Conservation (phyloP, 495 filamentous ascomycete species). For the Xylaria venustula region DNA sequence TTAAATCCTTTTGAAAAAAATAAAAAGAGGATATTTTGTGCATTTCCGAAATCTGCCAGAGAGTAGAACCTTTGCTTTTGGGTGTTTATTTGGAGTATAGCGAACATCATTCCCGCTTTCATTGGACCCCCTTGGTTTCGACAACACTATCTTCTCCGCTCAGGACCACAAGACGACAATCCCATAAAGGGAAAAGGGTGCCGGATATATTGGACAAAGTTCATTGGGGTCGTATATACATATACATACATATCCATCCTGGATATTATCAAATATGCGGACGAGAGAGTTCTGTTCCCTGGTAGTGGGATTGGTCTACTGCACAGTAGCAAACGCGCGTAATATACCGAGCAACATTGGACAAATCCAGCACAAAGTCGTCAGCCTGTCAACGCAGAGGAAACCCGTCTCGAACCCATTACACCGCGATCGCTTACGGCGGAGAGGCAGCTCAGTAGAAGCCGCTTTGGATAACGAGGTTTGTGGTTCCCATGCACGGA, state of each 20-base stretch:
- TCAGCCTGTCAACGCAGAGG: slow-evolving; percentile 49
- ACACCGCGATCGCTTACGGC: slow-evolving; percentile 43
- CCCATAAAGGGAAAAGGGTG: background rate
- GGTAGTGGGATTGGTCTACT: background rate
- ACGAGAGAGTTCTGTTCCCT: background rate
- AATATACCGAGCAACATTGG: slow-evolving; percentile 25
- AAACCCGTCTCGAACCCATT: slow-evolving; percentile 38
- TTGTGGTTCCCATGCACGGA: background rate
- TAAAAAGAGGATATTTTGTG: background rate
- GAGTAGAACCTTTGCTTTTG: too few relatives aligned
- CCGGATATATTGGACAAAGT: background rate
- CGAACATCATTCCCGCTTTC: too few relatives aligned
- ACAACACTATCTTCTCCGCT: too few relatives aligned
- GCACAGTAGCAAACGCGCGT: slow-evolving; percentile 21
- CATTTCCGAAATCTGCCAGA: too few relatives aligned
- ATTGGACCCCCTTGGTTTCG: too few relatives aligned
- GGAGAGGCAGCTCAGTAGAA: slow-evolving; percentile 37
- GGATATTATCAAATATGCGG: background rate
- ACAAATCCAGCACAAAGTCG: slow-evolving; percentile 35
- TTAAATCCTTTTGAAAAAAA: background rate
- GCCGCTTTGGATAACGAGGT: slow-evolving; percentile 51
- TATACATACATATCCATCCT: background rate
- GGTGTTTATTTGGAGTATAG: too few relatives aligned
- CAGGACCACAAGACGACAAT: background rate
- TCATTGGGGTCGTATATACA: background rate